Percentiles rank a stretch among this genome's conserved stretches.
Evolutionary conservation across 1,139 yeast genomes (phyloP).

Genomic region (Protomyces inouyei): DNA sequence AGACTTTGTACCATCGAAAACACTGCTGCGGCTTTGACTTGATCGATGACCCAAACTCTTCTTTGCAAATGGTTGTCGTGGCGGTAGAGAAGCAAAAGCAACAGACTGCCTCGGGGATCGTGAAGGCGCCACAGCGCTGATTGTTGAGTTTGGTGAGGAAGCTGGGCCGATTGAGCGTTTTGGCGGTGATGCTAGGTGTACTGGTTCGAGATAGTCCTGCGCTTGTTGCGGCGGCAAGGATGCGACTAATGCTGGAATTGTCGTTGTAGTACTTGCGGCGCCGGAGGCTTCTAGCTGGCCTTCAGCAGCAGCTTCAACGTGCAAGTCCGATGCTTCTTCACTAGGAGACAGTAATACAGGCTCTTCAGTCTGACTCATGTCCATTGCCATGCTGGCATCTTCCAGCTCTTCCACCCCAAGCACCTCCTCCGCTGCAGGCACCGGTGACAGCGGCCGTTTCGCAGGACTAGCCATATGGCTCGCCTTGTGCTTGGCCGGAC

Average conservation of each 20-base stretch:
- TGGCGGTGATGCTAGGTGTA: constrained; percentile 12
- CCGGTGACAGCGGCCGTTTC: background rate
- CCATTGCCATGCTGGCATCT: background rate
- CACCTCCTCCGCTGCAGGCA: background rate
- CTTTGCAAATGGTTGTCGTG: constrained; percentile 25
- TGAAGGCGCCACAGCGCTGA: background rate
- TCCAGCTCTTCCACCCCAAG: background rate
- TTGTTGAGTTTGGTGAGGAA: constrained; percentile 1
- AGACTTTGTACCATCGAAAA: background rate
- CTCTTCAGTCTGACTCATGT: background rate
- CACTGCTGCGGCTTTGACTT: constrained; percentile 9
- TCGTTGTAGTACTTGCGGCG: background rate
- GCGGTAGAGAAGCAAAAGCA: constrained; percentile 22
- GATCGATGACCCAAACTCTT: constrained; percentile 23
- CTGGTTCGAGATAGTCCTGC: constrained; percentile 16
- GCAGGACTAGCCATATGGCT: background rate
- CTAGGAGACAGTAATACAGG: background rate
- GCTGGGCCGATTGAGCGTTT: constrained; percentile 6
- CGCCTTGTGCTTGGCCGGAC: background rate
- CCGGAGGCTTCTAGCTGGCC: background rate
- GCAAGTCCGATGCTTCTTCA: background rate
- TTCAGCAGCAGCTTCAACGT: background rate
- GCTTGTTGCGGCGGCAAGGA: background rate
- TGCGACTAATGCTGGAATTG: background rate
- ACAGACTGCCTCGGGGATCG: constrained; percentile 19